phyloP scores from a whole-genome alignment of 805 yeast species.

The Saccharomycopsis sp. region DNA sequence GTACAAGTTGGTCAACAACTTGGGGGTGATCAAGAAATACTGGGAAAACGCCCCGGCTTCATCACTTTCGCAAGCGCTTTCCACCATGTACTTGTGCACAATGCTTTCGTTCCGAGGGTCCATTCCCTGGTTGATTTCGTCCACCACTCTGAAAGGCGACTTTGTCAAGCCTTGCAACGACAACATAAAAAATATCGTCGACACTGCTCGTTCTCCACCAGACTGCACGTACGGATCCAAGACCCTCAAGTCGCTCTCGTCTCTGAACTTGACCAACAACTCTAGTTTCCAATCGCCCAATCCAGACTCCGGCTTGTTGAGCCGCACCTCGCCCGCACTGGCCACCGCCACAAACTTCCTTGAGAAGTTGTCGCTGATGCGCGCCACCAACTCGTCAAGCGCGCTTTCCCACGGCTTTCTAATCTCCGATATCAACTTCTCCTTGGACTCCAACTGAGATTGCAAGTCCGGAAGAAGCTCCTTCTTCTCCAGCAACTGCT shows the following conservation, averaged over 20 bases:
- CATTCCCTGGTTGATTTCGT: constrained; percentile 98
- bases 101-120: constrained; percentile 84
- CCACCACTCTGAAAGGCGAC: constrained; percentile 92
- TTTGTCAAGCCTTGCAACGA: constrained; percentile 80
- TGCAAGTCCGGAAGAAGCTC: constrained; percentile 23
- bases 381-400: constrained; percentile 41
- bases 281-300: constrained; percentile 76
- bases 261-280: constrained; percentile 79
- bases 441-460: constrained; percentile 23
- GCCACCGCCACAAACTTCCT: constrained; percentile 65
- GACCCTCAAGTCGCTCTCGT: constrained; percentile 55
- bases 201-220: constrained; percentile 96
- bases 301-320: constrained; percentile 30
- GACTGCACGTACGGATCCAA: constrained; percentile 86
- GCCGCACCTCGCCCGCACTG: constrained; percentile 71
- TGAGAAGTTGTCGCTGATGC: constrained; percentile 58
- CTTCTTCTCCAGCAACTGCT: constrained; percentile 23
- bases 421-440: constrained; percentile 32
- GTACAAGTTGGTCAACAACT: constrained; percentile 65
- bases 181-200: constrained; percentile 84
- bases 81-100: constrained; percentile 79
- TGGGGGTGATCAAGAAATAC: constrained; percentile 89
- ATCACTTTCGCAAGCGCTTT: constrained; percentile 55
- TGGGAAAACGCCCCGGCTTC: constrained; percentile 44
- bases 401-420: constrained; percentile 51